phyloP scores from a whole-genome alignment of 2,329 filamentous ascomycete genomes.

The Fusarium fracticaudum region DNA sequence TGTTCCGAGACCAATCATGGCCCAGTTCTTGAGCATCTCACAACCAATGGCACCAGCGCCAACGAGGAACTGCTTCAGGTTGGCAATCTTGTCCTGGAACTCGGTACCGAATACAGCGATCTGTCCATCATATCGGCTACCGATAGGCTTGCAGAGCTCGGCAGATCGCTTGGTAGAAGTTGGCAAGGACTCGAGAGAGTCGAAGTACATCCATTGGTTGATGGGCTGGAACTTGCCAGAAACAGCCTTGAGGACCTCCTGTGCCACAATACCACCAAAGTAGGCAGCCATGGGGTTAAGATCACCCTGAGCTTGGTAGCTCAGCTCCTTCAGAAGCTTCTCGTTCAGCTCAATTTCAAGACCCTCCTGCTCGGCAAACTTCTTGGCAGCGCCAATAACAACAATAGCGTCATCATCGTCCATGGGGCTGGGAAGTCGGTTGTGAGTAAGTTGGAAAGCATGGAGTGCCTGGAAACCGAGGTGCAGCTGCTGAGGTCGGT shows the following conservation, averaged over 20 bases:
- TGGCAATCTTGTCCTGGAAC: slow-evolving; percentile 92
- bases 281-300: slow-evolving; percentile 92
- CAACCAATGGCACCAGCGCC: slow-evolving; percentile 97
- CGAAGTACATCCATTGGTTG: slow-evolving; percentile 95
- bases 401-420: slow-evolving; percentile 85
- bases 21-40: slow-evolving; percentile 99
- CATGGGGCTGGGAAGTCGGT: slow-evolving; percentile 82
- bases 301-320: slow-evolving; percentile 93
- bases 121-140: slow-evolving; percentile 93
- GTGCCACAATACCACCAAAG: slow-evolving; percentile 92
- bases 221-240: slow-evolving; percentile 99
- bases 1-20: slow-evolving; percentile 94
- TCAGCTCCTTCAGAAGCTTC: slow-evolving; percentile 91
- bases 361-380: slow-evolving; percentile 77
- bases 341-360: slow-evolving; percentile 79
- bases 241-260: slow-evolving; percentile 95
- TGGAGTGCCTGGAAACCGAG: slow-evolving; percentile 93
- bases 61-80: slow-evolving; percentile 92
- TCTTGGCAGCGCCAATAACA: slow-evolving; percentile 78
- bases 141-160: slow-evolving; percentile 86
- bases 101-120: slow-evolving; percentile 95
- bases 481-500: slow-evolving; percentile 91
- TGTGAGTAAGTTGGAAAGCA: slow-evolving; percentile 80
- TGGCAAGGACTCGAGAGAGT: slow-evolving; percentile 95
- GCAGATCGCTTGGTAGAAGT: slow-evolving; percentile 78